These are phyloP conservation scores for Ophiocordyceps robertsii DNA, from an alignment of 2,329 filamentous ascomycete genomes.

Conservation along the genomic window DNA sequence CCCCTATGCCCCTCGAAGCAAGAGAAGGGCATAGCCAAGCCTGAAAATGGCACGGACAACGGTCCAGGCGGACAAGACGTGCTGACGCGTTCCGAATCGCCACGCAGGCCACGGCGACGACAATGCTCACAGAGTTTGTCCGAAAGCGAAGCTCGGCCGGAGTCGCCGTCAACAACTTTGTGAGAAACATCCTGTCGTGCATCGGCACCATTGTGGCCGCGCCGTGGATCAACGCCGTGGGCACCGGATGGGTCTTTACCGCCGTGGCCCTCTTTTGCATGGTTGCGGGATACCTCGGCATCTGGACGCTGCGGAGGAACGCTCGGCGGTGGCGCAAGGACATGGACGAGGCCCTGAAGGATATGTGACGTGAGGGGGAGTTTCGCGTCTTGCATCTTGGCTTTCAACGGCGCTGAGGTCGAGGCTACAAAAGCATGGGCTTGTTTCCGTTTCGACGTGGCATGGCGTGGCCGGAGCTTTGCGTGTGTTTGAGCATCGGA, in stretches of 20 bases:
- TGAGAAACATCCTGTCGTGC: conserved; percentile 66
- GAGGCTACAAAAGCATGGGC: too few species aligned
- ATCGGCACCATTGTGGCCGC: conserved; percentile 56
- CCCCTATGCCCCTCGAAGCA: too few species aligned
- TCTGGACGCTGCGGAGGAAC: conserved; percentile 48
- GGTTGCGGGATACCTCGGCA: conserved; percentile 39
- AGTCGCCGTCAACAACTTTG: conserved; percentile 71
- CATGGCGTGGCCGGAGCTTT: too few species aligned
- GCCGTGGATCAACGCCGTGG: conserved; percentile 57
- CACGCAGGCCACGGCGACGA: conserved; percentile 47
- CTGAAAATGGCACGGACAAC: not conserved
- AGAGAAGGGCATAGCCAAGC: too few species aligned
- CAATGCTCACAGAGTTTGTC: conserved; percentile 79
- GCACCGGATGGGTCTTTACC: conserved; percentile 67
- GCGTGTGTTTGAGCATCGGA: too few species aligned
- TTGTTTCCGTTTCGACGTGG: too few species aligned
- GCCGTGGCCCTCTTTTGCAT: conserved; percentile 38
- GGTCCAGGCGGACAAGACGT: not conserved
- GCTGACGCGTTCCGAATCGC: not conserved
- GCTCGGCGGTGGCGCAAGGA: conserved; percentile 47
- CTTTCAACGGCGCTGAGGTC: too few species aligned
- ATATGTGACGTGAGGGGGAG: conserved; percentile 4
- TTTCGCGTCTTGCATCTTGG: too few species aligned
- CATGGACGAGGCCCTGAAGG: conserved; percentile 41
- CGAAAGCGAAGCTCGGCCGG: conserved; percentile 56